Base-by-base conservation (phyloP, 176 grass and related monocot species). In the Phoenix roebelenii region DNA sequence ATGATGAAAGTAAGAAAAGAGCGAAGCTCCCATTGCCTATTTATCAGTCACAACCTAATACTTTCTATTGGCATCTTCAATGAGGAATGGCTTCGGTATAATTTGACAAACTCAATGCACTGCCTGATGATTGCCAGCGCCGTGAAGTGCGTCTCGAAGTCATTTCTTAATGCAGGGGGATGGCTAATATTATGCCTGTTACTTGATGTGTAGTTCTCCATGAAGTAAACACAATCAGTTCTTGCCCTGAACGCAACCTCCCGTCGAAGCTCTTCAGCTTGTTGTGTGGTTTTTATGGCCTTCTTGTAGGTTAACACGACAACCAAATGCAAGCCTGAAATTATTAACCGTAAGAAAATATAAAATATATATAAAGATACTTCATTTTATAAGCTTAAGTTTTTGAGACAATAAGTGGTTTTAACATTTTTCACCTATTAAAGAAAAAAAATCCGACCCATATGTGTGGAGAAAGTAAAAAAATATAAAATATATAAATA, bases 221-320 rank as follows among this genome's bases (percentile, higher is more conserved):
- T 73, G 67, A 98, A 85, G 67, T 89, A 98, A 22, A 92, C 82
- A 19, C 84, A 89, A 17, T 98, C 82, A 5, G 80, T 92, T 68
- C 78, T 71, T 15, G 88, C 93, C 63, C 76, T 85, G 72, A 92
- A 83, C 0, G 88, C 75, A 50, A 92, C 76, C 73, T 98, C 84
- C 18, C 76, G 68, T 48, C 76, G 25, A 25, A 98, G 78, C 22
- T 98, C 87, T 63, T 88, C 87, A 9, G 93, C 81, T 73, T 92
- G 73, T 18, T 79, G 71, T 44, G 52, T 49, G 59, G 72, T 80
- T 75, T 52, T 85, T 63, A 83, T 70, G n/a, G 75, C 57, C 49
- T 89, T 89, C 75, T 88, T 98, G 62, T 85, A 77, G n/a, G 93
- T 98, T 55, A 98, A 14, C 19, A 89, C 87, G 22, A 92, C 51